phyloP scores from a whole-genome alignment of 441 rosid species.

The Gossypium trilobum region DNA sequence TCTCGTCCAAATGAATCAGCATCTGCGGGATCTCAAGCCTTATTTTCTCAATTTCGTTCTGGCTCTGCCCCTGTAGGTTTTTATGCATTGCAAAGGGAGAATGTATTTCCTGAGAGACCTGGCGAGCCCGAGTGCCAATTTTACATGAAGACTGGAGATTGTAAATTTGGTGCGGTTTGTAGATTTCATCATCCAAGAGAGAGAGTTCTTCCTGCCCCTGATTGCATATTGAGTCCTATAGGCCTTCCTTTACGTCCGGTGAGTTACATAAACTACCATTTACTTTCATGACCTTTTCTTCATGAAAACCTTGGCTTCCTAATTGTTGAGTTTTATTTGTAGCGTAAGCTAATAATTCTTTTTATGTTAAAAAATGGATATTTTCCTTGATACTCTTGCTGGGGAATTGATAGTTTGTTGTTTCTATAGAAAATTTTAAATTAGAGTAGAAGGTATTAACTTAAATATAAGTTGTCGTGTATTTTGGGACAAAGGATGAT shows the following conservation, averaged over 20 bases:
- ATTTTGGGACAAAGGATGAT: not conserved
- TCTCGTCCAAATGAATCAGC: conserved; percentile 46
- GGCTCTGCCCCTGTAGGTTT: conserved; percentile 52
- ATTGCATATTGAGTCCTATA: conserved; percentile 74
- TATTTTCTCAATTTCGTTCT: conserved; percentile 46
- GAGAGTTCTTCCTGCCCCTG: conserved; percentile 80
- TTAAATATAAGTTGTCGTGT: not conserved
- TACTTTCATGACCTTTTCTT: not conserved
- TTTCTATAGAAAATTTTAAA: not conserved
- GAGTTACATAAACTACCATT: conserved; percentile 27
- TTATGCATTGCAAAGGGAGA: conserved; percentile 74
- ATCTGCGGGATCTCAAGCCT: conserved; percentile 49
- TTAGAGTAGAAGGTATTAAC: not conserved
- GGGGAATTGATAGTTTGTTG: not conserved
- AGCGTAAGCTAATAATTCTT: not conserved
- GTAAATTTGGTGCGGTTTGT: conserved; percentile 95
- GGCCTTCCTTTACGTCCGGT: conserved; percentile 95
- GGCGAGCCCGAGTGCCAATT: conserved; percentile 94
- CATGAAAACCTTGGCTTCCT: not conserved
- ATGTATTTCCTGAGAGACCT: conserved; percentile 93
- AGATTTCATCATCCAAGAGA: conserved; percentile 95
- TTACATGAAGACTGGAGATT: conserved; percentile 97
- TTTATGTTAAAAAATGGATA: not conserved
- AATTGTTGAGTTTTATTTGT: not conserved
- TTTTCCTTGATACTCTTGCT: not conserved